Base-by-base conservation (phyloP, 257 asterid species). In the Gentiana straminea region DNA sequence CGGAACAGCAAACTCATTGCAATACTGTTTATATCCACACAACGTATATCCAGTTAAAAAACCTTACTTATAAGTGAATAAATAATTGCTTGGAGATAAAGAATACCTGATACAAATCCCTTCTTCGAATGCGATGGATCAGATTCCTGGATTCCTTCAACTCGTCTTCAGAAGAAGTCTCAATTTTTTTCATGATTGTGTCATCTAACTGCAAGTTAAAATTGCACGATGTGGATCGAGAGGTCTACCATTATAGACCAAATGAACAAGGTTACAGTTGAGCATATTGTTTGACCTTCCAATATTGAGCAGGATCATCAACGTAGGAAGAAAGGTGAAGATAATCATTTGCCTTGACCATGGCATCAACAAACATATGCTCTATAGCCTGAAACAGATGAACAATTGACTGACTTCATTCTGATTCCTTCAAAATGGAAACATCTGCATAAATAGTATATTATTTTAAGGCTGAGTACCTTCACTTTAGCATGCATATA, bases 1-100 rank as follows among this genome's bases (percentile, higher is more conserved):
- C 58, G 97, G 94, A 68, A 90, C 97, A 65, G 91, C 64, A 67
- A 82, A 80, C 83, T 90, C 96, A 49, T 90, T 90, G 75, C 97
- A 89, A 54, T 68, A 89, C 97, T 89, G 86, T 62, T 56, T 24
- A 51, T 46, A 51, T 43, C 9, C 46, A 41, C 46, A 41, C 2
- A 7, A 41, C 0, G 2, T 41, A 41, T 41, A 5, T 5, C 46
- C 46, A 41, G 46, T 41, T 41, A 41, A 41, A 4, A 10, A 5
- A 10, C 8, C 24, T 4, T 4, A 41, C 46, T 41, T 41, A 5
- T 49, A 58, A 54, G 55, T 24, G 61, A 35, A 33, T 24, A 59
- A 55, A 12, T 24, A 36, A 32, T 3, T 10, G 37, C 47, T 33
- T 32, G 37, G 34, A 38, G 3, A 13, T 33, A 35, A 33, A 35